Percentiles rank a stretch among this genome's conserved stretches.
Conservation (phyloP, 1,284 basidiomycete species). For the Apiotrichum laibachii region DNA sequence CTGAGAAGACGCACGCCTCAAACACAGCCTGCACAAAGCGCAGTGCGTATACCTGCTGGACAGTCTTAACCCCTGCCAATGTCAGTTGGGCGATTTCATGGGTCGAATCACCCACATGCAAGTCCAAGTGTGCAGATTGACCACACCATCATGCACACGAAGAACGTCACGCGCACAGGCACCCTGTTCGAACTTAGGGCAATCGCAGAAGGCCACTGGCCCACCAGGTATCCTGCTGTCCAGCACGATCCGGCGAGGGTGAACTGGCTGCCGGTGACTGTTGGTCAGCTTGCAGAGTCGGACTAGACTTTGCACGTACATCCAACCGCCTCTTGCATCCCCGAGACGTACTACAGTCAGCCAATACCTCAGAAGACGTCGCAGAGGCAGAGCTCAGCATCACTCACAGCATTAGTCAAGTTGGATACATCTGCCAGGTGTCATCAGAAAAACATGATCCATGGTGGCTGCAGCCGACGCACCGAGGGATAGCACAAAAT, state of each 20-base stretch:
- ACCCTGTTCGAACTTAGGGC: background rate
- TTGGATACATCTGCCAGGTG: conserved; percentile 1
- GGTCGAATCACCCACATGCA: background rate
- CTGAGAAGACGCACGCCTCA: conserved; percentile 70
- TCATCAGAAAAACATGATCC: background rate
- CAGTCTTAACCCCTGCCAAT: conserved; percentile 20
- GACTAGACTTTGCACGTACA: background rate
- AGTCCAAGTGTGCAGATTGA: background rate
- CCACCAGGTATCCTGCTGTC: conserved; percentile 11
- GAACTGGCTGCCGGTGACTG: conserved; percentile 4
- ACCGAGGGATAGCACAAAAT: background rate
- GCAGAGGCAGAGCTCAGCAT: background rate
- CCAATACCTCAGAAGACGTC: too few relatives aligned
- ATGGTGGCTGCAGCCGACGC: background rate
- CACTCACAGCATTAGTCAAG: conserved; percentile 5
- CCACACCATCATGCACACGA: conserved; percentile 18
- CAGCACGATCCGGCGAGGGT: conserved; percentile 3
- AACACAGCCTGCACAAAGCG: conserved; percentile 71
- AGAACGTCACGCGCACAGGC: conserved; percentile 2
- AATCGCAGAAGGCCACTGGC: conserved; percentile 4
- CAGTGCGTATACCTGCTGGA: conserved; percentile 62
- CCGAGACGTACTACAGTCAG: conserved; percentile 2
- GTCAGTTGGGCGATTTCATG: background rate
- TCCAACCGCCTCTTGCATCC: conserved; percentile 12
- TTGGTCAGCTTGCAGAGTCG: background rate